Base-by-base conservation (phyloP, 495 filamentous ascomycete species). In the Parmelia sp. region DNA sequence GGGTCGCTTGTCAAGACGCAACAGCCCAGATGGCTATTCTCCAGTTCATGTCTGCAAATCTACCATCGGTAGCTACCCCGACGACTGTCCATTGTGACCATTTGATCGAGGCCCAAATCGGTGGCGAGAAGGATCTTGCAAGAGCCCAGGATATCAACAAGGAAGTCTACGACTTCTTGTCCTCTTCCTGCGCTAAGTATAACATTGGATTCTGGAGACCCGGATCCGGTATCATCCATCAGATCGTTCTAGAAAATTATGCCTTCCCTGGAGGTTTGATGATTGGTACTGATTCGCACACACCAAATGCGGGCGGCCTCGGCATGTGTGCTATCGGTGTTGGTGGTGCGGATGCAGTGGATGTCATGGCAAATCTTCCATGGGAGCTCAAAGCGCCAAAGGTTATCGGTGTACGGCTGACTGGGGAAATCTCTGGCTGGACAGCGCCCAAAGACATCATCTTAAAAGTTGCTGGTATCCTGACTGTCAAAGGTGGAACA, bases 191-290 rank as follows among this genome's bases (percentile, higher is more conserved):
- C 72, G 94, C 92, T 68, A 98, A 97, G 83, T 98, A 97, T 84
- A 92, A 96, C 82, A 97, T 98, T 74, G 95, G 95, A 81, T 98
- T 98, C 88, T 98, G 94, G 94, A 89, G 83, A 75, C 95, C 94
- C 66, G 94, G 94, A 65, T 97, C 94, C 72, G 94, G 94, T 84
- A 98, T 98, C 80, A 98, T 98, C 74, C 94, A 98, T 79, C 94
- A 98, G 83, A 97, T 97, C 73, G 77, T 98, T 68, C 84, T 98
- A 47, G 94, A 98, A 83, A 97, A 97, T 84, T 97, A 97, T 75
- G 92, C 91, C 76, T 94, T 97, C 87, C 94, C 94, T 69, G 94
- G 94, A 84, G 92, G 88, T 84, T 85, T 98, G 65, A 84, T 98
- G 79, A 97, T 98, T 77, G 94, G 94, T 77, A 98, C 94, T 73